phyloP scores from a whole-genome alignment of 2,329 filamentous ascomycete genomes.

The Fusarium penzigii region DNA sequence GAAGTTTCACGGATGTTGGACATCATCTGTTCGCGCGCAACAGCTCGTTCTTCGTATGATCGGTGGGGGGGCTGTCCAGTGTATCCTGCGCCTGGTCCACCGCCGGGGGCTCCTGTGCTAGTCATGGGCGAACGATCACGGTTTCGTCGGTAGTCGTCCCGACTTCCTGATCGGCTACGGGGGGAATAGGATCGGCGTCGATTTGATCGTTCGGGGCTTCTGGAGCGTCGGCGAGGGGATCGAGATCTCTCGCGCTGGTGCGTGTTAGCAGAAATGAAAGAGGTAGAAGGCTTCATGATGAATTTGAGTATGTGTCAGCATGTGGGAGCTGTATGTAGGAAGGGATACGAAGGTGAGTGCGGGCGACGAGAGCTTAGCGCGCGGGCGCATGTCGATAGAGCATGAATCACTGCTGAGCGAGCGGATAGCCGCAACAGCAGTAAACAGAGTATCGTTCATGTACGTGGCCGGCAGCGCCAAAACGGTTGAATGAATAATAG shows the following conservation, averaged over 20 bases:
- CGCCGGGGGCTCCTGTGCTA: constrained; percentile 66
- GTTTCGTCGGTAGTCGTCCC: constrained; percentile 74
- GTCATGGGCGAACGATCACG: constrained; percentile 85
- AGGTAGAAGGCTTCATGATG: constrained; percentile 18
- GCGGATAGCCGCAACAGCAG: neutral
- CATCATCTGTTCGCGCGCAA: constrained; percentile 94
- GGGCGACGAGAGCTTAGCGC: constrained; percentile 4
- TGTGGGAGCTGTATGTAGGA: constrained; percentile 1
- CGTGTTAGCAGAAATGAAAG: constrained; percentile 29
- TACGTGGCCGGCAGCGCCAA: neutral
- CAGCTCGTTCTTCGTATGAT: constrained; percentile 79
- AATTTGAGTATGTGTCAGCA: constrained; percentile 8
- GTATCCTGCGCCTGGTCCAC: constrained; percentile 69
- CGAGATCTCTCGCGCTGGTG: constrained; percentile 80
- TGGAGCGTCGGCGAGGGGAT: constrained; percentile 79
- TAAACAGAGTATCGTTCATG: neutral
- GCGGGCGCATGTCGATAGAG: constrained; percentile 8
- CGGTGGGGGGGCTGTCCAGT: constrained; percentile 64
- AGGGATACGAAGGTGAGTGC: constrained; percentile 12
- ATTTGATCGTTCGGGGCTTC: constrained; percentile 72
- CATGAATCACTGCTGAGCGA: constrained; percentile 15
- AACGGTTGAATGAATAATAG: neutral
- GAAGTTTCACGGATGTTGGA: constrained; percentile 89
- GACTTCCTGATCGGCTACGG: constrained; percentile 73
- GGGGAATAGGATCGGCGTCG: constrained; percentile 78